Percentiles rank a stretch among this genome's conserved stretches.
Conservation (phyloP, 140 eudicot species). For the Flaveria floridana region DNA sequence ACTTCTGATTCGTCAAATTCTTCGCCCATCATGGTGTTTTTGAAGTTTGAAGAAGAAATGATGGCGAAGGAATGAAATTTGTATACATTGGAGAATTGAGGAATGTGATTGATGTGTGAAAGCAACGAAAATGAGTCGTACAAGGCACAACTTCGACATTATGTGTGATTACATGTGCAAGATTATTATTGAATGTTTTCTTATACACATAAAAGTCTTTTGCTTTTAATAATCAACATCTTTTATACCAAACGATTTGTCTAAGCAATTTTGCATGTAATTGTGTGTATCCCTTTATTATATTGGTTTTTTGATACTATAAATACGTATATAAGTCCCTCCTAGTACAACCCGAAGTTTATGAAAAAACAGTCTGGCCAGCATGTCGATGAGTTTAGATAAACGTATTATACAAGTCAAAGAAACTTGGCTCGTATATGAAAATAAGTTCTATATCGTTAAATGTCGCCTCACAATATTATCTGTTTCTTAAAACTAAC, state of each 20-base stretch:
- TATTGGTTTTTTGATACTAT: neutral
- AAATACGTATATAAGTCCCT: neutral
- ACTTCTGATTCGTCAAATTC: conserved; percentile 67
- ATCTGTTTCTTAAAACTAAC: too few species aligned
- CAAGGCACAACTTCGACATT: conserved; percentile 32
- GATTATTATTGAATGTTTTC: conserved; percentile 25
- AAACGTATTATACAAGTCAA: too few species aligned
- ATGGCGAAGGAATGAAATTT: conserved; percentile 18
- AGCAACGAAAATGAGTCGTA: conserved; percentile 37
- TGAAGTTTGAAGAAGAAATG: conserved; percentile 3
- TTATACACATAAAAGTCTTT: conserved; percentile 31
- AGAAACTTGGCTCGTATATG: too few species aligned
- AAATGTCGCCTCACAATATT: too few species aligned
- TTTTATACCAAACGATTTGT: conserved; percentile 24
- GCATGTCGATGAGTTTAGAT: too few species aligned
- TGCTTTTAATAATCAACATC: conserved; percentile 20
- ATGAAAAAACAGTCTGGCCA: too few species aligned
- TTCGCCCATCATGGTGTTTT: conserved; percentile 41
- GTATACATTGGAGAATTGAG: conserved; percentile 15
- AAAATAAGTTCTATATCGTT: too few species aligned
- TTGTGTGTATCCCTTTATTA: conserved; percentile 1
- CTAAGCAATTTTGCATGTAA: conserved; percentile 18
- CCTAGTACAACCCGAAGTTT: too few species aligned
- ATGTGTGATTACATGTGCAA: conserved; percentile 34
- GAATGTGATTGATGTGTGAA: conserved; percentile 29